phyloP scores from a whole-genome alignment of 164 flowering plant genomes.

The Berberis vulgaris region DNA sequence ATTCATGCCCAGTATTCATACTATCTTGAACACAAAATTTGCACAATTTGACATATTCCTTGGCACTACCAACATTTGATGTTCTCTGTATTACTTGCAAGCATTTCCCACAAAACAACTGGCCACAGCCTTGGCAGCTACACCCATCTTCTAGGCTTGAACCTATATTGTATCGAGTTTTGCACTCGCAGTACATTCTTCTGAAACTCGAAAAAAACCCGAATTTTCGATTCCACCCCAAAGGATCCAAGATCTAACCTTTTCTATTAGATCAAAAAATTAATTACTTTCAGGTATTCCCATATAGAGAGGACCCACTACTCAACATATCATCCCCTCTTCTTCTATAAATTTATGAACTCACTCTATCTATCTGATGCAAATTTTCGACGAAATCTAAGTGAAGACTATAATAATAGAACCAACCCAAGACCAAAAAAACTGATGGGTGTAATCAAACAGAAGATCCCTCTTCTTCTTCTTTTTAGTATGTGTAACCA shows the following conservation, averaged over 20 bases:
- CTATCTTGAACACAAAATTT: conserved; percentile 40
- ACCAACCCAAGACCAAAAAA: conserved; percentile 2
- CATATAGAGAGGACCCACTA: conserved; percentile 13
- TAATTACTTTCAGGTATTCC: conserved; percentile 28
- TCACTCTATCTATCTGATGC: background rate
- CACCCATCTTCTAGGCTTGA: conserved; percentile 19
- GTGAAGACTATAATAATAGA: background rate
- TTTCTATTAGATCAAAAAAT: conserved; percentile 40
- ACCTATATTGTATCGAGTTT: conserved; percentile 13
- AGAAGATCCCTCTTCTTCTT: background rate
- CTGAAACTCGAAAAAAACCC: conserved; percentile 20
- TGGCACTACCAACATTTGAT: conserved; percentile 3
- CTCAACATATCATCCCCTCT: conserved; percentile 10
- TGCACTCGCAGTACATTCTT: conserved; percentile 48
- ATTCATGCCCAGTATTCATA: background rate
- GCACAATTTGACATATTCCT: conserved; percentile 31
- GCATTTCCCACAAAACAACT: conserved; percentile 51
- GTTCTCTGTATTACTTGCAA: conserved; percentile 20
- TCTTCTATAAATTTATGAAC: background rate
- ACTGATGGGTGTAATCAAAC: conserved; percentile 23
- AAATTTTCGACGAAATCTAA: background rate
- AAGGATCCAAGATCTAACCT: conserved; percentile 56
- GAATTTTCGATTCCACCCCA: conserved; percentile 23
- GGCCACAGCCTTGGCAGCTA: conserved; percentile 54
- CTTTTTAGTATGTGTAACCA: conserved; percentile 1